Evolutionary conservation across 1,284 basidiomycete species (phyloP).

Genomic region (Violaceomyces palustris): DNA sequence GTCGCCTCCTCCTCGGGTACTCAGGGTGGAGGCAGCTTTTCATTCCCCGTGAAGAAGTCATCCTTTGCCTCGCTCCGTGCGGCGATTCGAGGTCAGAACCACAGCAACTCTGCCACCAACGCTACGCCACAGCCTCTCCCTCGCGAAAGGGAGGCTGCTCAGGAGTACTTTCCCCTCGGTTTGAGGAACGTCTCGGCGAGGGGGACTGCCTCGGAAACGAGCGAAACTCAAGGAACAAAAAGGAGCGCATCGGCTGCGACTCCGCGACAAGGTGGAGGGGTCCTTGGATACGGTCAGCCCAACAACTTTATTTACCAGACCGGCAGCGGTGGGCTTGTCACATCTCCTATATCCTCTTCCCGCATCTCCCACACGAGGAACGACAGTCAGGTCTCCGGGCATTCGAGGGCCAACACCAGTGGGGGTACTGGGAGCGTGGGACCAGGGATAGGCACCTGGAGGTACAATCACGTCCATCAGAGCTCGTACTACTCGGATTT

Average conservation of each 20-base stretch:
- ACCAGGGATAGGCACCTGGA: slow-evolving; percentile 3
- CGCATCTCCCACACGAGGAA: background rate
- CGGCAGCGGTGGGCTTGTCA: background rate
- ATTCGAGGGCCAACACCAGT: background rate
- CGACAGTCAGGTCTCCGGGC: slow-evolving; percentile 1
- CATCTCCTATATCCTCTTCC: background rate
- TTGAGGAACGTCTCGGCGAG: no score
- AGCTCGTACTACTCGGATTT: slow-evolving; percentile 24
- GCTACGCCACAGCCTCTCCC: slow-evolving; percentile 1
- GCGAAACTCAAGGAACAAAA: no score
- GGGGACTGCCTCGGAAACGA: no score
- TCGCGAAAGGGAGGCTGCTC: background rate
- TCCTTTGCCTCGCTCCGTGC: slow-evolving; percentile 11
- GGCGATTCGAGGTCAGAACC: slow-evolving; percentile 7
- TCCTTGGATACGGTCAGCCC: slow-evolving; percentile 11
- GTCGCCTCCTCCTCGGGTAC: background rate
- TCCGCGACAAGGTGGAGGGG: no score
- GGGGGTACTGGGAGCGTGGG: background rate
- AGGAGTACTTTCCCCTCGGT: no score
- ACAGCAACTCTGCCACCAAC: slow-evolving; percentile 1
- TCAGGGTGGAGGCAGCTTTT: slow-evolving; percentile 3
- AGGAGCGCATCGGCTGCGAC: slow-evolving; percentile 15
- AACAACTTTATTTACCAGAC: slow-evolving; percentile 1
- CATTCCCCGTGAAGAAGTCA: slow-evolving; percentile 11
- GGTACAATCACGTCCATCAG: slow-evolving; percentile 19